These are phyloP conservation scores for Ciborinia camelliae DNA, from an alignment of 2,329 filamentous ascomycete species.

Conservation along the genomic window DNA sequence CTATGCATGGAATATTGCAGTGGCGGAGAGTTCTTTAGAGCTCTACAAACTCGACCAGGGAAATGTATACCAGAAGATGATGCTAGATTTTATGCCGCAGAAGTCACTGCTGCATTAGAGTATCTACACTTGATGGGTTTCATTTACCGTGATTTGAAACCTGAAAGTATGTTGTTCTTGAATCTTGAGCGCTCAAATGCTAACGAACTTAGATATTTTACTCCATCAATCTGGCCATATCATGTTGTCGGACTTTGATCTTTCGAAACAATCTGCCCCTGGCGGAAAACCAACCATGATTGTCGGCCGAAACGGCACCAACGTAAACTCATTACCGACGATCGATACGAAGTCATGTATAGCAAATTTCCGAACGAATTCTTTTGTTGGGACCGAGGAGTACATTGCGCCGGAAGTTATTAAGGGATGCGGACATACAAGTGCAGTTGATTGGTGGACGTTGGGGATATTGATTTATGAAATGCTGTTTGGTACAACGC, in stretches of 20 bases:
- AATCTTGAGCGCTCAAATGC: constrained; percentile 30
- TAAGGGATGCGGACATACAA: constrained; percentile 96
- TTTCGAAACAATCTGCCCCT: constrained; percentile 95
- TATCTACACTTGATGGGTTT: constrained; percentile 99
- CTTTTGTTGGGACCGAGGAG: constrained; percentile 96
- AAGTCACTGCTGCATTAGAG: constrained; percentile 93
- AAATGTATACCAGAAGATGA: constrained; percentile 98
- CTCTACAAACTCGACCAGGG: constrained; percentile 90
- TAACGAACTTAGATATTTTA: constrained; percentile 71
- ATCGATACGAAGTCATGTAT: constrained; percentile 99
- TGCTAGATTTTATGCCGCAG: constrained; percentile 93
- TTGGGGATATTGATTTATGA: constrained; percentile 96
- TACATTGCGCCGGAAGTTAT: constrained; percentile 99
- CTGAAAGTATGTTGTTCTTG: constrained; percentile 72
- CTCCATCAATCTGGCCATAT: constrained; percentile 99
- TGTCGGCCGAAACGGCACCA: constrained; percentile 76
- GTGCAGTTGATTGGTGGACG: constrained; percentile 99
- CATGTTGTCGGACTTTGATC: constrained; percentile 98
- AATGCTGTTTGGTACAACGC: constrained; percentile 97
- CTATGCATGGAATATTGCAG: constrained; percentile 99
- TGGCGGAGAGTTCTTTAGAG: constrained; percentile 96
- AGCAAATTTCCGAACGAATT: constrained; percentile 96
- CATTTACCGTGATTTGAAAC: constrained; percentile 96
- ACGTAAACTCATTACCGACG: constrained; percentile 82
- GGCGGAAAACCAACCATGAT: constrained; percentile 99